These are phyloP conservation scores for Lodderomyces orthopsilosis DNA, from an alignment of 1,139 yeast genomes.

Conservation along the genomic window DNA sequence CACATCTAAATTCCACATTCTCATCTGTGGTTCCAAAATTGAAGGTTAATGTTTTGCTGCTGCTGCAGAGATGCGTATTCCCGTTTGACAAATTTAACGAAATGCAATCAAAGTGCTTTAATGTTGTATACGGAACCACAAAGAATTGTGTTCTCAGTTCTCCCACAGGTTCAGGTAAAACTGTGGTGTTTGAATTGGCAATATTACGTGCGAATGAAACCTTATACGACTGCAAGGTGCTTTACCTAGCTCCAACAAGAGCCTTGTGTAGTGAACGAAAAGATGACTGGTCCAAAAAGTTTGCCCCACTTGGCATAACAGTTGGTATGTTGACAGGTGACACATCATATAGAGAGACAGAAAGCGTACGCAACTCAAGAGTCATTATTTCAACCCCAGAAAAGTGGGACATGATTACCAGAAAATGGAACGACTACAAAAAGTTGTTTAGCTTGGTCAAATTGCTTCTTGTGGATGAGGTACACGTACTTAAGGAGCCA, in stretches of 20 bases:
- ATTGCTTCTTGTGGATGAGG: slow-evolving; percentile 49
- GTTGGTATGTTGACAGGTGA: slow-evolving; percentile 53
- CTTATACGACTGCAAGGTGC: slow-evolving; percentile 27
- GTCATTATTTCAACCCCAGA: slow-evolving; percentile 56
- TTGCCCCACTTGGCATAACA: slow-evolving; percentile 28
- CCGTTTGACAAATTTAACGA: slow-evolving; percentile 38
- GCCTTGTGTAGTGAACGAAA: slow-evolving; percentile 47
- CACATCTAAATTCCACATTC: neutral
- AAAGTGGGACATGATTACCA: slow-evolving; percentile 54
- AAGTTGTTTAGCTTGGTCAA: slow-evolving; percentile 36
- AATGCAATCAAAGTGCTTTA: slow-evolving; percentile 49
- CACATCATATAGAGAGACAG: slow-evolving; percentile 38
- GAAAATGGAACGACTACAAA: slow-evolving; percentile 45
- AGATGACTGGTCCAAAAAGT: slow-evolving; percentile 42
- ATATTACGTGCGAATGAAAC: slow-evolving; percentile 29
- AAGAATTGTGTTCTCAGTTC: slow-evolving; percentile 48
- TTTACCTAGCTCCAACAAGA: slow-evolving; percentile 57
- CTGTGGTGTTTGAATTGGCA: slow-evolving; percentile 53
- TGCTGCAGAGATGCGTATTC: slow-evolving; percentile 19
- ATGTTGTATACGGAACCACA: slow-evolving; percentile 27
- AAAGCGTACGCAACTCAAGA: slow-evolving; percentile 39
- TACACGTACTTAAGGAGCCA: slow-evolving; percentile 45
- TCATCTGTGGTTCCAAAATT: slow-evolving; percentile 2
- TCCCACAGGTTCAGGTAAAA: slow-evolving; percentile 60
- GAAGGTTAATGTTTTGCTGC: slow-evolving; percentile 9